Base-by-base conservation (phyloP, 352 stramenopile genomes). In the Globisporangium irregulare region DNA sequence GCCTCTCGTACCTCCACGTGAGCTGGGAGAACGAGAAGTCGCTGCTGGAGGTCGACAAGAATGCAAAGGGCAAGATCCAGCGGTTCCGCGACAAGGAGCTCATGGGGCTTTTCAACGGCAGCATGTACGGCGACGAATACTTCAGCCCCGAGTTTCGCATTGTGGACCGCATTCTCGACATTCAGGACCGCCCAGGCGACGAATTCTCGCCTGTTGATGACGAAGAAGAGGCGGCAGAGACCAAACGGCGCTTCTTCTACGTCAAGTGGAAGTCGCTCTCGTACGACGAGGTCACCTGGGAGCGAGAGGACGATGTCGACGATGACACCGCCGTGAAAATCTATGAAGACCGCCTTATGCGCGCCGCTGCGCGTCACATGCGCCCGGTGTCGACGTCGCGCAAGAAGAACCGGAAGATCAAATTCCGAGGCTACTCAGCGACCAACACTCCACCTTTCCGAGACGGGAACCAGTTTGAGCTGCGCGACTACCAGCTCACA, bases 401-500 rank as follows among this genome's bases (percentile, higher is more conserved):
- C 50, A 59, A 62, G 43, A 83, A 72, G 57, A 80, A 78, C 51
- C 83, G 74, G 34, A 94, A 91, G 70, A 76, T 74, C 53, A 87
- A 91, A 25, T 95, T 95, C 34, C 71, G 81, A 59, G 83, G 81
- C 14, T 95, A 95, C 69, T 90, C 84, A 1, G 67, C 81, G 8
- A 73, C 81, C 20, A 84, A 83, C 7, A 75, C 70, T 1, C 86
- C 86, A 15, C 77, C 82, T 5, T 86, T 86, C 71, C 91, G 80
- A 53, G 77, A 82, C 32, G 74, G 74, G 4, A 79, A 92, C 57
- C 64, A 60, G 1, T 86, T 96, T 61, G 86, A 94, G 55, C 79
- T 99, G 38, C 91, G 98, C 22, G 97, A 99, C 70, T 99, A 99
- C 82, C 98, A 99, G 81, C 82, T 99, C 55, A 97, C 98, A 22